Percentiles rank a stretch among this genome's conserved stretches.
These are phyloP conservation scores for Hyphodiscus hymeniophilus DNA, from an alignment of 495 filamentous ascomycete genomes.

Conservation along the genomic window DNA sequence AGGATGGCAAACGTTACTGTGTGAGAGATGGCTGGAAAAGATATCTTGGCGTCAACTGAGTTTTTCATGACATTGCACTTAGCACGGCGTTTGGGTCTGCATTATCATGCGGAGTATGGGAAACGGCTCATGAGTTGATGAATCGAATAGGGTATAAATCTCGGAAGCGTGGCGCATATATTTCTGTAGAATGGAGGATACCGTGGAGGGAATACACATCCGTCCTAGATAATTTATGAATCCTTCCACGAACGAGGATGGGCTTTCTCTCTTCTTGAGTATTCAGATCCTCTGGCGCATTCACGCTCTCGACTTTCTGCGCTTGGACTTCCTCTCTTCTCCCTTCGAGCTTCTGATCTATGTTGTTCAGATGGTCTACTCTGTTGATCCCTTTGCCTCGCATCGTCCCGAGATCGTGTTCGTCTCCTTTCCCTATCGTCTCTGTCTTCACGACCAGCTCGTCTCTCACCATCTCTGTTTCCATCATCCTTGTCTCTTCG, in stretches of 20 bases:
- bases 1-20: constrained; percentile 53
- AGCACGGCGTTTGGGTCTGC: constrained; percentile 15
- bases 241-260: constrained; percentile 19
- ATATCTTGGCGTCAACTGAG: constrained; percentile 52
- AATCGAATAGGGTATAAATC: background rate
- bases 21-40: constrained; percentile 73
- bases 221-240: constrained; percentile 1
- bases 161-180: background rate
- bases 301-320: constrained; percentile 14
- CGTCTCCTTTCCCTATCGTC: constrained; percentile 21
- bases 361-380: constrained; percentile 20
- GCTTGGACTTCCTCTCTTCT: constrained; percentile 23
- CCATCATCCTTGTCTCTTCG: constrained; percentile 5
- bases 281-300: background rate
- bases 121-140: background rate
- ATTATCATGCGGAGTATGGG: background rate
- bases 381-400: constrained; percentile 21
- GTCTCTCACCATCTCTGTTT: constrained; percentile 20
- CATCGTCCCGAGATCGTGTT: constrained; percentile 19
- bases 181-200: background rate
- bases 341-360: constrained; percentile 21
- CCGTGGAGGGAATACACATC: background rate
- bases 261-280: constrained; percentile 8
- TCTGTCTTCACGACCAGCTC: constrained; percentile 18
- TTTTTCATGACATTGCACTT: background rate